phyloP scores from a whole-genome alignment of 78 protist species.

The Protostelium mycophagum region DNA sequence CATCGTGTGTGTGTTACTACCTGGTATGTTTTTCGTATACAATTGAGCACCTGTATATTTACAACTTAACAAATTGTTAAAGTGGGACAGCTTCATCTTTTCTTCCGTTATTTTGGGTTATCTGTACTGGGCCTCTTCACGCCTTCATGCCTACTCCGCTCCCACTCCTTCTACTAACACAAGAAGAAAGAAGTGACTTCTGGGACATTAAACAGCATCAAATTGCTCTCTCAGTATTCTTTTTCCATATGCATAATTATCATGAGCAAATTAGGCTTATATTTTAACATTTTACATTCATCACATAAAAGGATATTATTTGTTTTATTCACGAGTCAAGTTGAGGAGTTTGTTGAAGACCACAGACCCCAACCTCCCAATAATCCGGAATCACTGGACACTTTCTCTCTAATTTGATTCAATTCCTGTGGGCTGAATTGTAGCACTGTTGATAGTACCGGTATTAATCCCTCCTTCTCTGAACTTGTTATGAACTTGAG shows the following conservation, averaged over 20 bases:
- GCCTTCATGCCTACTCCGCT: background rate
- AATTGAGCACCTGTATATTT: too few relatives aligned
- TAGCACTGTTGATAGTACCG: background rate
- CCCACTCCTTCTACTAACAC: too few relatives aligned
- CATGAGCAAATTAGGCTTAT: too few relatives aligned
- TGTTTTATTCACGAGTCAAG: too few relatives aligned
- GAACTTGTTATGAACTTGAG: background rate
- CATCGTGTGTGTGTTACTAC: background rate
- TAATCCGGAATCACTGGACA: background rate
- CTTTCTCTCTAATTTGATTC: background rate
- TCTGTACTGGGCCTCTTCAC: background rate
- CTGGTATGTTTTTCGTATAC: background rate
- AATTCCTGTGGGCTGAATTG: background rate
- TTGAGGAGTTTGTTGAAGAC: too few relatives aligned
- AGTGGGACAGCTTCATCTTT: background rate
- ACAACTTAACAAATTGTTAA: background rate
- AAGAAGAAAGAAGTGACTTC: too few relatives aligned
- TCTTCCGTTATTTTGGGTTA: background rate
- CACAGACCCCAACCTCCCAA: background rate
- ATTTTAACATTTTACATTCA: too few relatives aligned
- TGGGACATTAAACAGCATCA: too few relatives aligned
- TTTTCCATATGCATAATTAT: too few relatives aligned
- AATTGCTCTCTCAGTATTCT: too few relatives aligned
- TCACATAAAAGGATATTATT: too few relatives aligned
- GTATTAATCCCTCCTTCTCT: background rate